A percentile compares a stretch with the other conserved stretches of the same genome.
Conservation (phyloP, 352 stramenopile species). For the Pythium periplocum region DNA sequence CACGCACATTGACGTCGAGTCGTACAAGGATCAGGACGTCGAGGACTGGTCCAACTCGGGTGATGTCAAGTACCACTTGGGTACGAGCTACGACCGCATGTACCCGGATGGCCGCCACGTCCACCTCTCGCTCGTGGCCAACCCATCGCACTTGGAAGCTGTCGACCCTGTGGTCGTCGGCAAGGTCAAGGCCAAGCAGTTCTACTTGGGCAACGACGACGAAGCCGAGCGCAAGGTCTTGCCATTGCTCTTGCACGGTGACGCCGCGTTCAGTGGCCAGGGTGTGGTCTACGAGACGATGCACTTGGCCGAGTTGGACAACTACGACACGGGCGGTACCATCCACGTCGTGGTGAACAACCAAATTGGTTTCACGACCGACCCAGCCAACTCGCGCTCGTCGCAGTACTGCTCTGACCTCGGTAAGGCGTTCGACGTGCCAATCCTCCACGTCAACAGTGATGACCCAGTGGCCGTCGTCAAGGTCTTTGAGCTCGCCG, state of each 20-base stretch:
- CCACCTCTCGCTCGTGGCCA: conserved; percentile 82
- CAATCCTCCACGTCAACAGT: conserved; percentile 86
- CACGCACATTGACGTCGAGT: conserved; percentile 58
- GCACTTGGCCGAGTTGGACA: conserved; percentile 66
- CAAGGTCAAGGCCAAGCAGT: conserved; percentile 90
- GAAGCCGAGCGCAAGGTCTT: conserved; percentile 61
- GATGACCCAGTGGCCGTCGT: conserved; percentile 76
- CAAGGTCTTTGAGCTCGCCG: conserved; percentile 59
- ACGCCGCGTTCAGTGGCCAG: conserved; percentile 83
- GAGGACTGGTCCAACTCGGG: conserved; percentile 83
- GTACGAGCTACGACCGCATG: conserved; percentile 67
- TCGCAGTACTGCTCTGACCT: conserved; percentile 84
- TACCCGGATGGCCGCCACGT: conserved; percentile 51
- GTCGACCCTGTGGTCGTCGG: conserved; percentile 81
- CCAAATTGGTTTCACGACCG: conserved; percentile 88
- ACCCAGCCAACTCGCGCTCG: conserved; percentile 63
- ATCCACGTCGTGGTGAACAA: conserved; percentile 89
- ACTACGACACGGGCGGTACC: conserved; percentile 68
- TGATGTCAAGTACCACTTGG: conserved; percentile 65
- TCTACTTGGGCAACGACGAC: conserved; percentile 25
- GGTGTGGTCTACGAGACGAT: conserved; percentile 77
- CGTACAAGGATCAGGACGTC: conserved; percentile 68
- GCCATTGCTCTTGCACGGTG: conserved; percentile 79
- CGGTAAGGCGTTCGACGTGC: conserved; percentile 73
- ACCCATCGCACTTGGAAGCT: conserved; percentile 85